These are phyloP conservation scores for Penicillium sp. DNA, from an alignment of 2,329 filamentous ascomycete genomes.

Conservation along the genomic window DNA sequence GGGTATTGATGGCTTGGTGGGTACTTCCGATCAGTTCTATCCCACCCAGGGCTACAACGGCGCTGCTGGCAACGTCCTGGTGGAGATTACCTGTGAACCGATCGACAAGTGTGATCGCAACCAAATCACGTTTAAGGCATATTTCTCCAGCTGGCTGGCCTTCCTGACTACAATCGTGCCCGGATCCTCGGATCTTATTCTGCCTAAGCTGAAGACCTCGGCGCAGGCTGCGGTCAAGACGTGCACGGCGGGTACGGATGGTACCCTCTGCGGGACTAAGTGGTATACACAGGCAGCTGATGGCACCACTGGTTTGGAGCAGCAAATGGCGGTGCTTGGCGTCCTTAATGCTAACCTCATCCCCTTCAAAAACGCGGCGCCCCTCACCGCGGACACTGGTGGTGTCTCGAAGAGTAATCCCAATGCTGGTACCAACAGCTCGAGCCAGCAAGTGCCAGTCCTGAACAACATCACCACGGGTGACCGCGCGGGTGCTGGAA, in stretches of 20 bases:
- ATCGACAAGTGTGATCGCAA: slow-evolving; percentile 68
- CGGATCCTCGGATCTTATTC: slow-evolving; percentile 57
- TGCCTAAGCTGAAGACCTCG: slow-evolving; percentile 62
- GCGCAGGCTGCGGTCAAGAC: slow-evolving; percentile 64
- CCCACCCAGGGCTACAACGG: slow-evolving; percentile 38
- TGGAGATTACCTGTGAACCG: slow-evolving; percentile 70
- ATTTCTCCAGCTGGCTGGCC: slow-evolving; percentile 69
- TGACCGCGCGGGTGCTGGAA: slow-evolving; percentile 43
- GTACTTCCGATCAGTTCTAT: slow-evolving; percentile 58
- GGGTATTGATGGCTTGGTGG: slow-evolving; percentile 61
- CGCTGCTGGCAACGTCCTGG: slow-evolving; percentile 59
- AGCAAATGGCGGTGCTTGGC: slow-evolving; percentile 48
- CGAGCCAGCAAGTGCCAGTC: slow-evolving; percentile 15
- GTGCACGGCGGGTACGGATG: slow-evolving; percentile 63
- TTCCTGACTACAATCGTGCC: slow-evolving; percentile 66
- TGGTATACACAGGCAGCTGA: slow-evolving; percentile 48
- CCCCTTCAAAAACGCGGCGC: slow-evolving; percentile 37
- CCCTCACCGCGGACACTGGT: slow-evolving; percentile 55
- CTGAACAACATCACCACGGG: slow-evolving; percentile 36
- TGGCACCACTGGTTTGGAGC: slow-evolving; percentile 42
- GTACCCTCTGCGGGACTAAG: slow-evolving; percentile 58
- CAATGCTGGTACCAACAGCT: slow-evolving; percentile 41
- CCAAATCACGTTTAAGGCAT: slow-evolving; percentile 74
- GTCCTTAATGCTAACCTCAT: slow-evolving; percentile 40
- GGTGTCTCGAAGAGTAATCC: slow-evolving; percentile 60